These are phyloP conservation scores for Raffaelea albimanens DNA, from an alignment of 2,329 filamentous ascomycete species.

Conservation along the genomic window DNA sequence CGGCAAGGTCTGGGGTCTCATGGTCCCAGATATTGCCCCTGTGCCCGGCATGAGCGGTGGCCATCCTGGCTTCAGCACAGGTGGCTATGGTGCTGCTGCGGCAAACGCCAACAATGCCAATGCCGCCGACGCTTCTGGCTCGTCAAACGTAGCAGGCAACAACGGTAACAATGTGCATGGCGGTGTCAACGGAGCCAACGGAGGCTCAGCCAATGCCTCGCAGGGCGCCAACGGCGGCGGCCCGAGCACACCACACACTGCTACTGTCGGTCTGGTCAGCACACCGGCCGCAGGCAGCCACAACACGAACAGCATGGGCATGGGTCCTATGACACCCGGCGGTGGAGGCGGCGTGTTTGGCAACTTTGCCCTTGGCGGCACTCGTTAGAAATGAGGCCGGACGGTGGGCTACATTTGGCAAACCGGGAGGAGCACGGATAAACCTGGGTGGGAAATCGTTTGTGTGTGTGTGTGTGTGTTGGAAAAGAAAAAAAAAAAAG, in stretches of 20 bases:
- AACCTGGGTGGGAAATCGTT: neutral
- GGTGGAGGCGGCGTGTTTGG: conserved; percentile 68
- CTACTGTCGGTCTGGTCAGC: conserved; percentile 35
- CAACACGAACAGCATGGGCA: conserved; percentile 47
- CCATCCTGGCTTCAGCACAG: conserved; percentile 7
- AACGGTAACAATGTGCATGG: conserved; percentile 18
- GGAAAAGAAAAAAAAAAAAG: neutral
- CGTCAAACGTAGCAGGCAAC: too few relatives aligned
- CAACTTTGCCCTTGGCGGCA: conserved; percentile 48
- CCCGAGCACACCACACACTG: conserved; percentile 57
- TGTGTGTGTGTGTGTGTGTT: conserved; percentile 1
- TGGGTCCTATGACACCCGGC: conserved; percentile 70
- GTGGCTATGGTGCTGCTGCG: neutral
- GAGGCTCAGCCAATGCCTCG: conserved; percentile 21
- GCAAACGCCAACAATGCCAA: neutral
- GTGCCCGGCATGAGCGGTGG: conserved; percentile 19
- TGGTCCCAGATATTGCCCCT: conserved; percentile 53
- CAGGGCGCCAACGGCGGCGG: conserved; percentile 34
- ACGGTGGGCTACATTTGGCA: too few relatives aligned
- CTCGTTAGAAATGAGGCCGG: conserved; percentile 5
- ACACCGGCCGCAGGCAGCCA: conserved; percentile 60
- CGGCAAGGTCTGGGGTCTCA: conserved; percentile 89
- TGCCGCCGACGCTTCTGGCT: too few relatives aligned
- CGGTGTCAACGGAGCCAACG: conserved; percentile 28
- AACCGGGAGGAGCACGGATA: neutral